Evolutionary conservation across 306 rosid genomes (phyloP).

Genomic region (Geum urbanum): DNA sequence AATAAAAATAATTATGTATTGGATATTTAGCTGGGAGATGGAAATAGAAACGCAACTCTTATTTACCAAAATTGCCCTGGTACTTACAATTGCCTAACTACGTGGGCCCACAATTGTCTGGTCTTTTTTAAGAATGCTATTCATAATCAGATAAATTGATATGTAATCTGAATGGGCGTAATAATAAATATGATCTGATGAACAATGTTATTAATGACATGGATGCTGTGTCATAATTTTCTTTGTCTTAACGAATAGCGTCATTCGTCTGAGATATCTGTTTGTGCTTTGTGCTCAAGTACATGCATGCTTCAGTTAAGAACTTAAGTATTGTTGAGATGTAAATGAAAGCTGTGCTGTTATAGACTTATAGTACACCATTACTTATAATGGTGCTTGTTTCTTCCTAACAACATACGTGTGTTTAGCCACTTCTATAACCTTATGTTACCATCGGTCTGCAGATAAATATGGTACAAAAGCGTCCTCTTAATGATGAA

Average conservation of each 20-base stretch:
- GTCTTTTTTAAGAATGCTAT: not conserved
- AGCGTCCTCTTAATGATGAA: conserved; percentile 68
- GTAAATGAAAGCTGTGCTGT: not conserved
- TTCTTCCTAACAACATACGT: not conserved
- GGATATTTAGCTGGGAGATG: not conserved
- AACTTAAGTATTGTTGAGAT: not conserved
- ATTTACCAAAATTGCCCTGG: conserved; percentile 12
- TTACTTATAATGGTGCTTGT: not conserved
- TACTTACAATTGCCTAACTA: not conserved
- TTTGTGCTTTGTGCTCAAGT: not conserved
- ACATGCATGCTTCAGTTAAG: not conserved
- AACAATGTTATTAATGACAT: not conserved
- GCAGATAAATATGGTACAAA: conserved; percentile 80
- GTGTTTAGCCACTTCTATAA: not conserved
- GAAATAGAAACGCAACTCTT: not conserved
- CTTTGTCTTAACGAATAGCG: not conserved
- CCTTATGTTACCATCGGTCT: conserved; percentile 15
- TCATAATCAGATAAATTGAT: not conserved
- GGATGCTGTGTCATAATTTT: not conserved
- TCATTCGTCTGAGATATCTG: too few species aligned
- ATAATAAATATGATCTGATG: not conserved
- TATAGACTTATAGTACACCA: not conserved
- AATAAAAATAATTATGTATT: not conserved
- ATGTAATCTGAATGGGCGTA: not conserved
- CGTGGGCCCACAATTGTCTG: conserved; percentile 4